A percentile compares a stretch with the other conserved stretches of the same genome.
Conservation (phyloP, 441 rosid species). For the Erodium chrysanthum region DNA sequence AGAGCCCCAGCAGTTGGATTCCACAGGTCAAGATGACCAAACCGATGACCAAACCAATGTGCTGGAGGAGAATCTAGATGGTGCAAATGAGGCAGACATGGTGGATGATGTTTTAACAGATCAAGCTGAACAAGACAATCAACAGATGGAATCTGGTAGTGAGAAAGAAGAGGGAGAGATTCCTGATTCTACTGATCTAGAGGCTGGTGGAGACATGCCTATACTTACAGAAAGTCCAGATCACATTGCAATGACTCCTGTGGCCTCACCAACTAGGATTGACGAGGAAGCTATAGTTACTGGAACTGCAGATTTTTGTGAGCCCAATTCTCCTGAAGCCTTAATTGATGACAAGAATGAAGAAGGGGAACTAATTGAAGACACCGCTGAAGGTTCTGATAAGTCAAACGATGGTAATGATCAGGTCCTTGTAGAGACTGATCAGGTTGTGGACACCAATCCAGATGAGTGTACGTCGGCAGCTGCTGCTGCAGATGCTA, state of each 20-base stretch:
- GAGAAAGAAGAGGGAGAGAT: slow-evolving; percentile 93
- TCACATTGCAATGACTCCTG: slow-evolving; percentile 37
- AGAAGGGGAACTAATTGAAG: slow-evolving; percentile 51
- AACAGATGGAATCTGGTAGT: slow-evolving; percentile 35
- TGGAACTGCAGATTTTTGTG: slow-evolving; percentile 33
- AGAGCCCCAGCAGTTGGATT: slow-evolving; percentile 38
- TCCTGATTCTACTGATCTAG: slow-evolving; percentile 50
- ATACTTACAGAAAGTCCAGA: slow-evolving; percentile 40
- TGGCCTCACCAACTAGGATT: slow-evolving; percentile 53
- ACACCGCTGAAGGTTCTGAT: slow-evolving; percentile 44
- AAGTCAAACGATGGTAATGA: slow-evolving; percentile 41
- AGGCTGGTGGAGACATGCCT: slow-evolving; percentile 35
- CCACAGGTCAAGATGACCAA: not conserved
- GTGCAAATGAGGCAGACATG: not conserved
- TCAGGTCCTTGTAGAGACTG: slow-evolving; percentile 32
- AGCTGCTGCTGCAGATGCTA: slow-evolving; percentile 24
- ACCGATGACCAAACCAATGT: slow-evolving; percentile 21
- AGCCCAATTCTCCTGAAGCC: slow-evolving; percentile 38
- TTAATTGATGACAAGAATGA: slow-evolving; percentile 48
- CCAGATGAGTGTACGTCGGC: slow-evolving; percentile 17
- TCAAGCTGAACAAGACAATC: slow-evolving; percentile 41
- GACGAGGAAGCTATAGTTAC: slow-evolving; percentile 38
- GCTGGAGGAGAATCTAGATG: slow-evolving; percentile 28
- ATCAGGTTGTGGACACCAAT: slow-evolving; percentile 10
- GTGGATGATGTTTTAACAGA: slow-evolving; percentile 18